A percentile compares a stretch with the other conserved stretches of the same genome.
Evolutionary conservation across 495 filamentous ascomycete species (phyloP).

Genomic region (Chaetomium tenue): DNA sequence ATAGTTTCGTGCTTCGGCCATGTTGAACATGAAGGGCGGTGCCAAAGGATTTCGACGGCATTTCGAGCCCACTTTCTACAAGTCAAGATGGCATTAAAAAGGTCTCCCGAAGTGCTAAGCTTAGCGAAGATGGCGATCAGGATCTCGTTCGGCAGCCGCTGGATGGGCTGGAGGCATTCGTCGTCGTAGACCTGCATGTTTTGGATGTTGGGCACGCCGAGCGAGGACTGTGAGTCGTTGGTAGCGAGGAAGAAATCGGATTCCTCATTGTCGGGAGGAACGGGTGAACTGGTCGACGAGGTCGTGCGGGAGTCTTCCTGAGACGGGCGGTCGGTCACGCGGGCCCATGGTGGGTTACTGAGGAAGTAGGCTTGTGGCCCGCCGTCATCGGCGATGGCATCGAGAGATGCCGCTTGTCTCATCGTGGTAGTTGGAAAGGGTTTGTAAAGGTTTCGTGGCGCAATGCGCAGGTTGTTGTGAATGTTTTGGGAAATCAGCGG

Average conservation of each 20-base stretch:
- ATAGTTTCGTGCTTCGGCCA: constrained; percentile 78
- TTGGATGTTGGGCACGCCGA: constrained; percentile 72
- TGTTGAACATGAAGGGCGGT: constrained; percentile 82
- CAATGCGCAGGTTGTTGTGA: constrained; percentile 18
- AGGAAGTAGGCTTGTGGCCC: no score
- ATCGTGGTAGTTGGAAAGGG: constrained; percentile 21
- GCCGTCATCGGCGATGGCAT: constrained; percentile 44
- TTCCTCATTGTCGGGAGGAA: constrained; percentile 75
- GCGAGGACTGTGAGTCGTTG: constrained; percentile 88
- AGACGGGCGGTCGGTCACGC: constrained; percentile 15
- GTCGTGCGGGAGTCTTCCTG: constrained; percentile 50
- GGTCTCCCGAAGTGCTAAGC: constrained; percentile 68
- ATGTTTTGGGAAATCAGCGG: constrained; percentile 1
- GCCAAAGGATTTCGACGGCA: constrained; percentile 90
- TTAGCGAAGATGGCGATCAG: constrained; percentile 90
- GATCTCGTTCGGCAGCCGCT: constrained; percentile 86
- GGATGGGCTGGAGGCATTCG: constrained; percentile 69
- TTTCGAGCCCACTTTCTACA: constrained; percentile 91
- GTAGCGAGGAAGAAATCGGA: constrained; percentile 84
- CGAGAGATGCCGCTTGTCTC: constrained; percentile 43
- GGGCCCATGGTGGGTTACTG: no score
- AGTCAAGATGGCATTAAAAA: constrained; percentile 86
- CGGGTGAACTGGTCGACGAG: constrained; percentile 81
- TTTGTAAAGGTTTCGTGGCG: constrained; percentile 30
- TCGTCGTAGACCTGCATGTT: constrained; percentile 63